These are phyloP conservation scores for Xanthoconium stramineum DNA, from an alignment of 768 basidiomycete genomes.

Conservation along the genomic window DNA sequence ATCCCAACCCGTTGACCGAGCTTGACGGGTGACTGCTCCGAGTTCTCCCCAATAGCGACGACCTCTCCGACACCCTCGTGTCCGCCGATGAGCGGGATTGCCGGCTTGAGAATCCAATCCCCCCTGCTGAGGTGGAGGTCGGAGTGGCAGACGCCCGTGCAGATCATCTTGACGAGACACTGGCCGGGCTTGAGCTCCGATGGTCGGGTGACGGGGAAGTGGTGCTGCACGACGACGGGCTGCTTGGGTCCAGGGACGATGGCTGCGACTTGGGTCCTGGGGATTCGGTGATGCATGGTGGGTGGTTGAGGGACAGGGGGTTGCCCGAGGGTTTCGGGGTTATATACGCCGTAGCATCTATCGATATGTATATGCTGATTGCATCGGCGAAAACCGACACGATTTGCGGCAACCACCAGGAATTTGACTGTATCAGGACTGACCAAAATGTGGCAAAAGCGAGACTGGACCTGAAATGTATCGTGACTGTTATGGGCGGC, in stretches of 20 bases:
- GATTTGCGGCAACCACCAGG: too few species aligned
- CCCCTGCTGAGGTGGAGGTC: slow-evolving; percentile 72
- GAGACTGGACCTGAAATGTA: too few species aligned
- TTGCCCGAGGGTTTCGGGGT: too few species aligned
- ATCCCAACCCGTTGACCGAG: slow-evolving; percentile 80
- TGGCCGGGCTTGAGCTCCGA: slow-evolving; percentile 62
- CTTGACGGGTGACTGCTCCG: slow-evolving; percentile 57
- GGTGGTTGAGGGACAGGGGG: too few species aligned
- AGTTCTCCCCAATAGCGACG: slow-evolving; percentile 74
- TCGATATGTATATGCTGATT: too few species aligned
- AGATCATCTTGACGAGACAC: slow-evolving; percentile 72
- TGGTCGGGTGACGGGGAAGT: slow-evolving; percentile 56
- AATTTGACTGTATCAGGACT: too few species aligned
- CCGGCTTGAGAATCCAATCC: slow-evolving; percentile 78
- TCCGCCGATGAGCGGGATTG: slow-evolving; percentile 70
- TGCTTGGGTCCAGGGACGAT: slow-evolving; percentile 33
- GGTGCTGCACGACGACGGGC: slow-evolving; percentile 32
- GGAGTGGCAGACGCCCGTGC: slow-evolving; percentile 84
- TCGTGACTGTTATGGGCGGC: too few species aligned
- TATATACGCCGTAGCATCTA: too few species aligned
- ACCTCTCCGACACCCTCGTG: slow-evolving; percentile 83
- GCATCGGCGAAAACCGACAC: too few species aligned
- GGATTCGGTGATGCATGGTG: slow-evolving; percentile 25
- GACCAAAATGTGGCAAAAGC: too few species aligned
- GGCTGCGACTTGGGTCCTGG: slow-evolving; percentile 41